A percentile compares a stretch with the other conserved stretches of the same genome.
Evolutionary conservation across 805 yeast genomes (phyloP).

Genomic region (Kuraishia ogatae): DNA sequence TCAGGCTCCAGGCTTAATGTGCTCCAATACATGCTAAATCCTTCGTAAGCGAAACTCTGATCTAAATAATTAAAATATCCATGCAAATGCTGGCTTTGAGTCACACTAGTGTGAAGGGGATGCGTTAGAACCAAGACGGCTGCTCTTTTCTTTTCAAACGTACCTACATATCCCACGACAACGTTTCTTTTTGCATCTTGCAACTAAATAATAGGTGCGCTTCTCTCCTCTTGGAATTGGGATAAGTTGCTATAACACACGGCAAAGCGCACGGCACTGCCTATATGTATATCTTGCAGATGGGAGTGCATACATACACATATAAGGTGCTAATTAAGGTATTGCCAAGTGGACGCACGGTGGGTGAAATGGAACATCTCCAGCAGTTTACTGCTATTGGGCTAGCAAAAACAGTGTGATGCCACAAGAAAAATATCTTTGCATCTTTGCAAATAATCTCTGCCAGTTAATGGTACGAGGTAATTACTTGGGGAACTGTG

Average conservation of each 20-base stretch:
- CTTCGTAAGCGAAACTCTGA: too few relatives aligned
- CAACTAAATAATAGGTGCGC: background rate
- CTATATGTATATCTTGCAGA: background rate
- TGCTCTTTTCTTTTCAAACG: background rate
- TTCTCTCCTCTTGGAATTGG: background rate
- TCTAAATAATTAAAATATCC: too few relatives aligned
- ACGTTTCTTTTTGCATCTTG: background rate
- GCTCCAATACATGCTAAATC: too few relatives aligned
- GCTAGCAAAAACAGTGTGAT: background rate
- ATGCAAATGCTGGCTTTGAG: background rate
- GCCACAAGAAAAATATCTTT: background rate
- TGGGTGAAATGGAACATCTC: background rate
- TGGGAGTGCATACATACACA: background rate
- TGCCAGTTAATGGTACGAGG: background rate
- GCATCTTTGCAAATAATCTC: background rate
- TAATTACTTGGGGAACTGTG: background rate
- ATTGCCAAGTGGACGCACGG: background rate
- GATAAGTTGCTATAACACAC: background rate
- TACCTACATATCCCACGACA: background rate
- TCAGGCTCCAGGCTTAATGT: too few relatives aligned
- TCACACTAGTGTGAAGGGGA: background rate
- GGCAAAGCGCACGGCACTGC: background rate
- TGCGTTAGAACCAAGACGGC: background rate
- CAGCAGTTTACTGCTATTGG: background rate
- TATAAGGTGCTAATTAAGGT: background rate